Percentiles rank a stretch among this genome's conserved stretches.
Conservation (phyloP, 2,329 filamentous ascomycete genomes). For the Aspergillus costaricaensis region DNA sequence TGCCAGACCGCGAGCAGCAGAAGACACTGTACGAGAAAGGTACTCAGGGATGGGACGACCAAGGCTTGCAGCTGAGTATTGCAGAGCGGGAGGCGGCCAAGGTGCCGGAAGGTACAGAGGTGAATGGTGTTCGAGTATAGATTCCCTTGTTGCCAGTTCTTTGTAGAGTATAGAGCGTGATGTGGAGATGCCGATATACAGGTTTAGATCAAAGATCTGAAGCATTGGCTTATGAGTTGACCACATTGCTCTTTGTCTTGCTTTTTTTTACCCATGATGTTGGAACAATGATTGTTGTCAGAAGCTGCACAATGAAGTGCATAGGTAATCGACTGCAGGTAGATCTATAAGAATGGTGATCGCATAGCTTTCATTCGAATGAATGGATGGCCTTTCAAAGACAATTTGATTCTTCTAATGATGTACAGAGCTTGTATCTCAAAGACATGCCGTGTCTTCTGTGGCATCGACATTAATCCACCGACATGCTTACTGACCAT, state of each 20-base stretch:
- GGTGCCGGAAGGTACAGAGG: constrained; percentile 35
- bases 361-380: not conserved
- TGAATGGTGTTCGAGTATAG: constrained; percentile 32
- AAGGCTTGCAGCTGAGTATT: constrained; percentile 42
- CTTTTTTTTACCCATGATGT: not conserved
- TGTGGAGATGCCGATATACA: not conserved
- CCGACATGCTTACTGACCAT: not conserved
- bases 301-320: not conserved
- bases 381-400: not conserved
- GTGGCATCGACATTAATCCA: too few relatives aligned
- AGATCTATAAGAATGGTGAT: not conserved
- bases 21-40: constrained; percentile 41
- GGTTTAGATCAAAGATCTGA: not conserved
- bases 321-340: not conserved
- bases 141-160: not conserved
- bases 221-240: not conserved
- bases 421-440: too few relatives aligned
- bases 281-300: not conserved
- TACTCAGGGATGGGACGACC: constrained; percentile 47
- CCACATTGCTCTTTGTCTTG: not conserved
- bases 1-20: constrained; percentile 40
- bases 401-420: not conserved
- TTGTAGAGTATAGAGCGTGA: constrained; percentile 2
- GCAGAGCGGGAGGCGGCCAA: constrained; percentile 38
- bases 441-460: too few relatives aligned